phyloP scores from a whole-genome alignment of 1,139 yeast genomes.

The Yamadazyma sp. region DNA sequence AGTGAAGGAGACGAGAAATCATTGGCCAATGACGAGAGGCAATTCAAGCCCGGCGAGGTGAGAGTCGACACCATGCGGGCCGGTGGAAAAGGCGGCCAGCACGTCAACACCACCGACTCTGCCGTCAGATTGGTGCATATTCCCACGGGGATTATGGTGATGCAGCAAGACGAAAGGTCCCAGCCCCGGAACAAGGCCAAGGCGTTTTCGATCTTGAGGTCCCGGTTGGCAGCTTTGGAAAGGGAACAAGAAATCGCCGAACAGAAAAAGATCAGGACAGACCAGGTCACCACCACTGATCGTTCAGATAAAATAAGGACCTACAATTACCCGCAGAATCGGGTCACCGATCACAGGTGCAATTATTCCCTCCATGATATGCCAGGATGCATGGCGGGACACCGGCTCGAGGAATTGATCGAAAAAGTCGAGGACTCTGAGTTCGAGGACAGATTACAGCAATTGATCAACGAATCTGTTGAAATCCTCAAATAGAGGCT shows the following conservation, averaged over 20 bases:
- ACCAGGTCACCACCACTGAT: slow-evolving; percentile 86
- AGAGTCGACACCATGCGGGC: slow-evolving; percentile 95
- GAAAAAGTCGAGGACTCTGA: slow-evolving; percentile 29
- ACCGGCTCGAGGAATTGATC: slow-evolving; percentile 59
- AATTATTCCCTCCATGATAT: slow-evolving; percentile 76
- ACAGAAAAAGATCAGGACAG: slow-evolving; percentile 69
- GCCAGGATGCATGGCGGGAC: slow-evolving; percentile 78
- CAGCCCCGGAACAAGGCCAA: slow-evolving; percentile 96
- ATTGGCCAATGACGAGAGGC: slow-evolving; percentile 62
- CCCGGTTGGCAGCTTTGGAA: slow-evolving; percentile 82
- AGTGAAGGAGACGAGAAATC: slow-evolving; percentile 56
- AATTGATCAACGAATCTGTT: slow-evolving; percentile 4
- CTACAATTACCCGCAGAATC: slow-evolving; percentile 86
- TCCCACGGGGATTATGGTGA: slow-evolving; percentile 86
- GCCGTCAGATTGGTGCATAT: slow-evolving; percentile 92
- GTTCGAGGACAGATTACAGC: slow-evolving; percentile 25
- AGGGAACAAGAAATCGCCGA: slow-evolving; percentile 61
- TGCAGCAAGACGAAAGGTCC: slow-evolving; percentile 93
- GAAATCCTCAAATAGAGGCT: background rate
- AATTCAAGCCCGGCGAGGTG: slow-evolving; percentile 83
- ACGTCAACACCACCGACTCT: slow-evolving; percentile 95
- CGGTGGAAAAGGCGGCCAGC: slow-evolving; percentile 98
- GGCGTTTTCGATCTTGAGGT: slow-evolving; percentile 79
- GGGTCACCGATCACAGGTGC: slow-evolving; percentile 93
- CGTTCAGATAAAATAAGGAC: slow-evolving; percentile 93